Evolutionary conservation across 2,329 filamentous ascomycete species (phyloP).

Genomic region (Colletotrichum sojae): DNA sequence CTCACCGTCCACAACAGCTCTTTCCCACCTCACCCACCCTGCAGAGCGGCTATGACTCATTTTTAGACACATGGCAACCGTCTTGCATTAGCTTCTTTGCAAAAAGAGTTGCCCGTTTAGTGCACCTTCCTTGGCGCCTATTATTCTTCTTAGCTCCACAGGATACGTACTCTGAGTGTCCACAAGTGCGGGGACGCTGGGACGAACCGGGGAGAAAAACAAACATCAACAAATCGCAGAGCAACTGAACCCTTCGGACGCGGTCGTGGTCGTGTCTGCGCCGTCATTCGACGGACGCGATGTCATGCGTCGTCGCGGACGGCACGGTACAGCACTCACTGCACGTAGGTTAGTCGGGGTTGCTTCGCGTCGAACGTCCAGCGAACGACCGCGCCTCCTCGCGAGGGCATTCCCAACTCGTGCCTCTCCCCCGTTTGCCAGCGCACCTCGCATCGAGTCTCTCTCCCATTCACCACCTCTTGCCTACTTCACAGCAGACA

Average conservation of each 20-base stretch:
- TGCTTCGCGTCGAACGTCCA: too few species aligned
- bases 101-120: background rate
- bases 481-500: background rate
- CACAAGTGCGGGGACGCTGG: constrained; percentile 9
- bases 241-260: constrained; percentile 4
- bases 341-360: too few species aligned
- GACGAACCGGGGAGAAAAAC: constrained; percentile 17
- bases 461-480: background rate
- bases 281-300: constrained; percentile 31
- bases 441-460: constrained; percentile 27
- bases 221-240: constrained; percentile 33
- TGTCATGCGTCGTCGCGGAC: constrained; percentile 36
- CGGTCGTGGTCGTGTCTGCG: constrained; percentile 1
- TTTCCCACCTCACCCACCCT: constrained; percentile 21
- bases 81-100: constrained; percentile 29
- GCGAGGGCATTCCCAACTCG: constrained; percentile 42
- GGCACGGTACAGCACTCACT: too few species aligned
- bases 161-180: background rate
- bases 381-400: constrained; percentile 21
- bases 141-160: too few species aligned
- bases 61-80: constrained; percentile 49
- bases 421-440: constrained; percentile 8
- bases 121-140: constrained; percentile 3
- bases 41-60: constrained; percentile 50
- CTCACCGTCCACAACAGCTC: constrained; percentile 37